These are phyloP conservation scores for Nothophoma quercina DNA, from an alignment of 2,329 filamentous ascomycete species.

Conservation along the genomic window DNA sequence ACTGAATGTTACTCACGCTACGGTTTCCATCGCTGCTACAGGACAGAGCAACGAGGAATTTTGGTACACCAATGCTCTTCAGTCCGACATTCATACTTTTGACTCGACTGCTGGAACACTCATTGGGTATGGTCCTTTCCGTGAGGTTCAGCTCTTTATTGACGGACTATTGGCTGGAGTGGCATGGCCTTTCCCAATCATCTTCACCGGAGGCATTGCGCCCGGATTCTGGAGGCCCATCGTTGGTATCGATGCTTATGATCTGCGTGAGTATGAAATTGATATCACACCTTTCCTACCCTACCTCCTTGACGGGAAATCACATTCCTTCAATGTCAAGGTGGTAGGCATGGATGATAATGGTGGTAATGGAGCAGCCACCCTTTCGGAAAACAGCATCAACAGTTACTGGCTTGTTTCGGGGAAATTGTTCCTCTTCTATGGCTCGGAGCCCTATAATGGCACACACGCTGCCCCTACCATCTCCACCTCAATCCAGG, in stretches of 20 bases:
- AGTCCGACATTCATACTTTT: constrained; percentile 68
- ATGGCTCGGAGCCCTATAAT: background rate
- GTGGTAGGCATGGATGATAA: background rate
- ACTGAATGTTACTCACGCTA: constrained; percentile 70
- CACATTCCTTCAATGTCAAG: background rate
- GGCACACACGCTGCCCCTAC: constrained; percentile 2
- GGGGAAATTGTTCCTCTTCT: constrained; percentile 6
- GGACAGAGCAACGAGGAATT: constrained; percentile 82
- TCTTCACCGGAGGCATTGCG: constrained; percentile 82
- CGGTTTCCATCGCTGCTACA: constrained; percentile 78
- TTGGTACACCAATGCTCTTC: constrained; percentile 81
- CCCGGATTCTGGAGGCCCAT: constrained; percentile 80
- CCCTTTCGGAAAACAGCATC: constrained; percentile 6
- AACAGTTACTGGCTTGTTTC: constrained; percentile 10
- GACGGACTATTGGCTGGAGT: constrained; percentile 77
- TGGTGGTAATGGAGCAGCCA: background rate
- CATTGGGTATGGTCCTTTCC: constrained; percentile 74
- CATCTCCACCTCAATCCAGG: background rate
- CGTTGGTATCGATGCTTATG: constrained; percentile 80
- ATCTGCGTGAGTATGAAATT: constrained; percentile 80
- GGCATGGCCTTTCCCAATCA: constrained; percentile 81
- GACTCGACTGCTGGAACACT: constrained; percentile 61
- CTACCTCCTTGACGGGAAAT: constrained; percentile 68
- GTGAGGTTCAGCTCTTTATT: constrained; percentile 79
- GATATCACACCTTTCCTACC: constrained; percentile 81